Base-by-base conservation (phyloP, 2,329 filamentous ascomycete species). In the Byssothecium circinans region DNA sequence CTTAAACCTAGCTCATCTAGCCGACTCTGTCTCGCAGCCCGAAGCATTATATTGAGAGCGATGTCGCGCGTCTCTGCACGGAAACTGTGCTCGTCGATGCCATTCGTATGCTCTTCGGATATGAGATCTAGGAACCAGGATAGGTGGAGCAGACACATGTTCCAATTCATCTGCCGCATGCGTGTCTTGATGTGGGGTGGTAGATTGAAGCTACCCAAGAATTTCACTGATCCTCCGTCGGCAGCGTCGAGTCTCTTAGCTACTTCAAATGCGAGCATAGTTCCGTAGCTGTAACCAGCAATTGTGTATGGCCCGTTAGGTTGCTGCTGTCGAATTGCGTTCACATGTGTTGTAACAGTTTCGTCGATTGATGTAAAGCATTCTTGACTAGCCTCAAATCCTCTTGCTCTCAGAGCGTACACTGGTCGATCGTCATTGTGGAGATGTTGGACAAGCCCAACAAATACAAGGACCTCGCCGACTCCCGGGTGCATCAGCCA, bases 251-350 rank as follows among this genome's bases (percentile, higher is more conserved):
- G 68, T 1, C 51, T 25, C 60, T 81, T 81, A 11, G 71, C 66
- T 0, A 77, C 59, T 56, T 81, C 79, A 47, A 81, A 82, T 0
- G 77, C 75, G 0, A 81, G 47, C 58, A 78, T 78, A 0, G 68
- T 53, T 1, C 80, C 79, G 54, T 75, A 81, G 4, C 69, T 75
- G 54, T 81, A 82, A 0, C 80, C 79, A 0, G 75, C 75, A 1
- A 82, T 57, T 0, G 75, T 75, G 51, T 82, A 82, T 0, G 79
- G 79, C 0, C 80, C 78, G 0, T 61, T 12, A 0, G 78, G 77
- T 47, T 82, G 79, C 3, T 47, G 49, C 3, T 45, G 19, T n/a
- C 69, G 68, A 30, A 82, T 74, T 0, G 72, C 69, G 0, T 43
- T 30, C 8, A 63, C 50, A 56, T 81, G 82, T 0, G 60, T 70